Evolutionary conservation across 306 rosid genomes (phyloP).

Genomic region (Vicia sativa): DNA sequence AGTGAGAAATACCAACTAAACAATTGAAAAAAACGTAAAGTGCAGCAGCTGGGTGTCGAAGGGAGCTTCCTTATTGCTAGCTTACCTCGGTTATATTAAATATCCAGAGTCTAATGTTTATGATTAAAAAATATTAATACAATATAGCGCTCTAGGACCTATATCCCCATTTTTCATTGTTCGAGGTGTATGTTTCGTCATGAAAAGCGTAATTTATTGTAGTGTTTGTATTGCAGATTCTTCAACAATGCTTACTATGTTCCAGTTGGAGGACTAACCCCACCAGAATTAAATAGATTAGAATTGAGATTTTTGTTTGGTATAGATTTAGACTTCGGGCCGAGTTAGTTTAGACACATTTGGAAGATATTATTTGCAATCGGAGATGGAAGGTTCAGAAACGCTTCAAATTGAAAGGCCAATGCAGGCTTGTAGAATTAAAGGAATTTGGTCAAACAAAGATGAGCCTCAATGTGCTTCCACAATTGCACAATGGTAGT

Average conservation of each 20-base stretch:
- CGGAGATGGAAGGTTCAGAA: constrained; percentile 72
- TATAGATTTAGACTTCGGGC: constrained; percentile 87
- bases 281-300: constrained; percentile 77
- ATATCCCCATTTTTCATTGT: too few species aligned
- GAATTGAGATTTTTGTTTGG: constrained; percentile 84
- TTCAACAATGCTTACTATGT: constrained; percentile 96
- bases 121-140: too few species aligned
- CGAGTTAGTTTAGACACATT: constrained; percentile 75
- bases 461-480: constrained; percentile 69
- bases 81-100: too few species aligned
- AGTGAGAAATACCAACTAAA: too few species aligned
- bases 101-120: too few species aligned
- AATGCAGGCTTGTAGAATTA: constrained; percentile 69
- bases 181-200: too few species aligned
- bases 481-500: constrained; percentile 68
- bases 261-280: constrained; percentile 90
- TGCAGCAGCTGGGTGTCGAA: too few species aligned
- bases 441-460: constrained; percentile 75
- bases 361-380: constrained; percentile 63
- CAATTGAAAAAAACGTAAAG: too few species aligned
- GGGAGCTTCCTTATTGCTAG: too few species aligned
- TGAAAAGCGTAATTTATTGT: too few species aligned
- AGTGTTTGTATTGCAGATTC: constrained; percentile 87
- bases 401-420: constrained; percentile 73
- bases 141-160: too few species aligned